Percentiles rank a stretch among this genome's conserved stretches.
These are phyloP conservation scores for Carex kokanica DNA, from an alignment of 176 grass and related monocot genomes.

Conservation along the genomic window DNA sequence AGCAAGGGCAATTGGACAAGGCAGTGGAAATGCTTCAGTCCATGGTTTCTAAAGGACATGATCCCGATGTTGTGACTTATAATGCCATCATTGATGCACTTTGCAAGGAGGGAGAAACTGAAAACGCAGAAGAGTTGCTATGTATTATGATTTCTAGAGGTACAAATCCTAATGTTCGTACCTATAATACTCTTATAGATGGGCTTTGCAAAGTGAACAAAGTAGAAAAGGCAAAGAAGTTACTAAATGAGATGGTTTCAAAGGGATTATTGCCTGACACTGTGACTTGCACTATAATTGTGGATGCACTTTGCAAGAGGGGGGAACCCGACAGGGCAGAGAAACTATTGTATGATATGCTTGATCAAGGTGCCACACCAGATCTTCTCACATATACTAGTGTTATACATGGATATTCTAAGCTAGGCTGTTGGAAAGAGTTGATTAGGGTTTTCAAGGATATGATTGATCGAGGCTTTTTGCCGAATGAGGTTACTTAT, in stretches of 20 bases:
- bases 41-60: too few species aligned
- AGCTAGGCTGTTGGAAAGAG: not conserved
- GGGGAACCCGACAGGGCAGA: constrained; percentile 4
- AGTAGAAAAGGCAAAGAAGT: not conserved
- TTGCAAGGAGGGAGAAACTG: too few species aligned
- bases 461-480: not conserved
- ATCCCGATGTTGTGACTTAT: too few species aligned
- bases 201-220: not conserved
- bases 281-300: not conserved
- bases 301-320: not conserved
- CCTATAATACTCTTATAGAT: constrained; percentile 21
- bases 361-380: not conserved
- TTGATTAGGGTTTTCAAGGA: not conserved
- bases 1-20: too few species aligned
- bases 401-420: constrained; percentile 2
- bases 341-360: not conserved
- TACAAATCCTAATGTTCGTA: not conserved
- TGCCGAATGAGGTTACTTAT: constrained; percentile 1
- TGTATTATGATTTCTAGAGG: not conserved
- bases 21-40: too few species aligned
- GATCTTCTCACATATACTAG: not conserved
- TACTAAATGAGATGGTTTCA: constrained; percentile 8
- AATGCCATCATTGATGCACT: too few species aligned
- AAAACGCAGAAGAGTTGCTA: too few species aligned
- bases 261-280: not conserved